Conservation (phyloP, 1,139 yeast species). For the Yarrowia galli region DNA sequence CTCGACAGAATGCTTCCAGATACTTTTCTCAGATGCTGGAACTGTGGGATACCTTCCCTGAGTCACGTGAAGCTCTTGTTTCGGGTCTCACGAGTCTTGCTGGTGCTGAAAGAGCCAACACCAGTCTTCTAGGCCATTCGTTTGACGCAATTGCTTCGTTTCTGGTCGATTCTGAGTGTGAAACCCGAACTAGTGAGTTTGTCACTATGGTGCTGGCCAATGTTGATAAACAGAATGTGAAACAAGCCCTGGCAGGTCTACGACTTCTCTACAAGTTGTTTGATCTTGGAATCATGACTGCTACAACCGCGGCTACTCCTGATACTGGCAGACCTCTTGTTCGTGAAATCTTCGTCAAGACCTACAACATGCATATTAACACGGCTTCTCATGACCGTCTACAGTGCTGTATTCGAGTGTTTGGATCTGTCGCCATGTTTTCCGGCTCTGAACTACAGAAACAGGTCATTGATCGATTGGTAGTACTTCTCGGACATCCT, state of each 20-base stretch:
- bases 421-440: constrained; percentile 3
- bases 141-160: constrained; percentile 11
- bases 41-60: neutral
- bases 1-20: neutral
- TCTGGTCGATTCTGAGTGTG: constrained; percentile 2
- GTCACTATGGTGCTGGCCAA: neutral
- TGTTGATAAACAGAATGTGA: neutral
- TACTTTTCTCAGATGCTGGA: constrained; percentile 23
- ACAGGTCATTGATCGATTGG: constrained; percentile 12
- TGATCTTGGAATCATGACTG: constrained; percentile 5
- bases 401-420: constrained; percentile 25
- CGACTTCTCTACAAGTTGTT: constrained; percentile 10
- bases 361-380: constrained; percentile 45
- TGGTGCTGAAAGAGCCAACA: constrained; percentile 27
- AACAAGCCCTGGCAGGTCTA: constrained; percentile 14
- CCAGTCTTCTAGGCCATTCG: constrained; percentile 3
- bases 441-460: neutral
- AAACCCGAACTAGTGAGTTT: constrained; percentile 9
- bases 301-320: constrained; percentile 39
- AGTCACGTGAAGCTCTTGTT: constrained; percentile 5
- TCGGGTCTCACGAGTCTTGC: constrained; percentile 20
- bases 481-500: constrained; percentile 1
- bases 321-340: constrained; percentile 37
- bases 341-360: constrained; percentile 41
- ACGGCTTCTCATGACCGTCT: constrained; percentile 40